Base-by-base conservation (phyloP, 441 rosid genomes). In the Sinapis alba region DNA sequence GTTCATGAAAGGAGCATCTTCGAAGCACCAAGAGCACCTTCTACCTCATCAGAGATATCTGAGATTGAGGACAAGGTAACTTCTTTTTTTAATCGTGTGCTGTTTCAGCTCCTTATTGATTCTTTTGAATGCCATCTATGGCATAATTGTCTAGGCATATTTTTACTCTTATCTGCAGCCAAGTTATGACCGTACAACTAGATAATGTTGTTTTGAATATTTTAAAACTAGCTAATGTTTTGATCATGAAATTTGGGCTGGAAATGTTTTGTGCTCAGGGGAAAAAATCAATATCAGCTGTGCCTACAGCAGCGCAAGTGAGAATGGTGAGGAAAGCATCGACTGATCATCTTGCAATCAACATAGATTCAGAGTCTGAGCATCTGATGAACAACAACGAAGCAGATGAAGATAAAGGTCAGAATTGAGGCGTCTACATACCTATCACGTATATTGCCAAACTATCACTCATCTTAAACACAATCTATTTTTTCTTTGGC, bases 291-390 rank as follows among this genome's bases (percentile, higher is more conserved):
- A 58, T 81, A 73, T 69, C 93, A 73, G 80, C 94, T 62, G 90
- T 82, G 70, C 78, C 95, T 67, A 80, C 90, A 0, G 92, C 99
- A 82, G 93, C 97, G 65, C 97, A 87, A 19, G 82, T 85, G 45
- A 87, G 98, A 85, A 84, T 90, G n/a, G 78, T 79, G 88, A 86
- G 92, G 75, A 95, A 95, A 82, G 99, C 92, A 62, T 90, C 99
- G 24, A 67, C 89, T 0, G 98, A 95, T 65, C 98, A 95, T 81
- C 98, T 92, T 24, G 86, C 91, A 34, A 87, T 95, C 51, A 86
- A 81, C 78, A 83, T 95, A 71, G 99, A 90, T 72, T 69, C 81
- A 23, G 98, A 95, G 72, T 83, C 98, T 34, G 81, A 77, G 69
- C 89, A 72, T 72, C 83, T 93, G 63, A 82, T 93, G 68, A 84